Evolutionary conservation across 1,284 basidiomycete species (phyloP).

Genomic region (Sanghuangporus baumii): DNA sequence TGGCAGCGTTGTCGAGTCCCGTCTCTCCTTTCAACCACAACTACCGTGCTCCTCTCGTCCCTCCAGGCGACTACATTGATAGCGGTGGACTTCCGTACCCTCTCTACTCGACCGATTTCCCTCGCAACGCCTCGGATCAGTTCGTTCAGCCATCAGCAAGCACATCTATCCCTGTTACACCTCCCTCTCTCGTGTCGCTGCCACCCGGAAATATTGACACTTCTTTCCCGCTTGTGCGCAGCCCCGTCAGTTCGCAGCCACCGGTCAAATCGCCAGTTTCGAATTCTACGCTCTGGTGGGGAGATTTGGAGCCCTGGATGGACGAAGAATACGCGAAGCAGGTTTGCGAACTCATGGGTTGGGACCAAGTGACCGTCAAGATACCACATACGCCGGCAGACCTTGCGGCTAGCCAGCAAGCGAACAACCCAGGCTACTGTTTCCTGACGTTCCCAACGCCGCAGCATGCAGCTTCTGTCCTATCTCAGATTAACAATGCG

Average conservation of each 20-base stretch:
- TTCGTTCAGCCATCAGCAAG: constrained; percentile 9
- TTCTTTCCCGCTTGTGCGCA: background rate
- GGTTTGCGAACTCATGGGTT: constrained; percentile 73
- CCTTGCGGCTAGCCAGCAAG: constrained; percentile 51
- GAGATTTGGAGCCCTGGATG: constrained; percentile 86
- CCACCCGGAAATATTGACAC: constrained; percentile 10
- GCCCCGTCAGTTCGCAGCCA: constrained; percentile 12
- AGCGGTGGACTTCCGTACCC: background rate
- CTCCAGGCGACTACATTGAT: background rate
- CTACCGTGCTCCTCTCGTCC: background rate
- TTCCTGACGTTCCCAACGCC: constrained; percentile 79
- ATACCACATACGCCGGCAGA: constrained; percentile 62
- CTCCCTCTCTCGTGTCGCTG: constrained; percentile 2
- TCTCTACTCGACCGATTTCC: constrained; percentile 2
- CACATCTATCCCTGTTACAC: background rate
- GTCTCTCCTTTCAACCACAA: constrained; percentile 16
- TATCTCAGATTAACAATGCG: constrained; percentile 56
- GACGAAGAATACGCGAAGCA: constrained; percentile 85
- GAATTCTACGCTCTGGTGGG: constrained; percentile 69
- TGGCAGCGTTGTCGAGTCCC: constrained; percentile 11
- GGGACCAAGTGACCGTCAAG: constrained; percentile 68
- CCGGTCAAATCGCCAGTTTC: constrained; percentile 27
- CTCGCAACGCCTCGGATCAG: background rate
- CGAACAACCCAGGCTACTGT: constrained; percentile 80
- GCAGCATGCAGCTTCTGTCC: constrained; percentile 63